phyloP scores from a whole-genome alignment of 1,139 yeast species.

The Scheffersomyces insectosa region DNA sequence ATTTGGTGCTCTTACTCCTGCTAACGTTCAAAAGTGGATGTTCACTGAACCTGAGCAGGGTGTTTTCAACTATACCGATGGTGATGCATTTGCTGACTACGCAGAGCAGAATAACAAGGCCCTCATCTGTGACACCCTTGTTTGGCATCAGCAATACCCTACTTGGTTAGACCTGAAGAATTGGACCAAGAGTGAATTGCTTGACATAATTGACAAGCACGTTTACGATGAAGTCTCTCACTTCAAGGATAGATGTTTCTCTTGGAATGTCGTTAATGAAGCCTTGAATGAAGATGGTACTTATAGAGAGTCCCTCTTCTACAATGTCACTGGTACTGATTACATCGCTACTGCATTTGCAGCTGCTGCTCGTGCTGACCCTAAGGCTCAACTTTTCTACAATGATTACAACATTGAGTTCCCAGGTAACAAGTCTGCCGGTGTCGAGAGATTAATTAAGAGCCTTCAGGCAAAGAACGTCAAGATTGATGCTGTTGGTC shows the following conservation, averaged over 20 bases:
- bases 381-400: not conserved
- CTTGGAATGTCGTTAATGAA: not conserved
- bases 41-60: not conserved
- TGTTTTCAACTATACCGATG: not conserved
- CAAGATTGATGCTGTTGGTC: slow-evolving; percentile 1
- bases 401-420: not conserved
- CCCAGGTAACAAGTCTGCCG: slow-evolving; percentile 1
- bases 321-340: slow-evolving; percentile 1
- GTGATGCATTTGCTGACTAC: slow-evolving; percentile 1
- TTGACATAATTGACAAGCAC: not conserved
- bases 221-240: not conserved
- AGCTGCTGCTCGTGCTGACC: not conserved
- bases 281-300: slow-evolving; percentile 1
- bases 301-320: not conserved
- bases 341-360: not conserved
- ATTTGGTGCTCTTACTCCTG: not conserved
- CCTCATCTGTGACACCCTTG: not conserved
- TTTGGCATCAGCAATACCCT: slow-evolving; percentile 1
- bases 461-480: not conserved
- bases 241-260: not conserved
- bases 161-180: not conserved
- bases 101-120: not conserved
- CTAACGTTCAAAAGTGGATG: slow-evolving; percentile 1
- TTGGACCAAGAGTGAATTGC: slow-evolving; percentile 1
- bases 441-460: not conserved